These are phyloP conservation scores for Annulohypoxylon stygium DNA, from an alignment of 495 filamentous ascomycete species.

Conservation along the genomic window DNA sequence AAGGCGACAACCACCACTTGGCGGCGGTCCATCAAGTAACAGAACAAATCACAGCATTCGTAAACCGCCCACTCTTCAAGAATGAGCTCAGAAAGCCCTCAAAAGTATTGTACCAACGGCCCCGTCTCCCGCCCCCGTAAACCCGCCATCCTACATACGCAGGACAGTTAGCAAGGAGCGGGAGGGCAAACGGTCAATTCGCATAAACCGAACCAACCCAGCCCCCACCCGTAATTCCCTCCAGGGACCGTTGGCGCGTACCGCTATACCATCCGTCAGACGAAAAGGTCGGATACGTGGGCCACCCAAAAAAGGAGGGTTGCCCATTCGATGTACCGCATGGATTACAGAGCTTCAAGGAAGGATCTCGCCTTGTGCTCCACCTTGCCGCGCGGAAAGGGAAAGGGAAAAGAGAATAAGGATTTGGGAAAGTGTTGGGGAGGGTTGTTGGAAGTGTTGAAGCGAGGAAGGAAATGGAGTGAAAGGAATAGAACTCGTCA, in stretches of 20 bases:
- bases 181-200: constrained; percentile 58
- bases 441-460: background rate
- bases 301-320: constrained; percentile 28
- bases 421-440: background rate
- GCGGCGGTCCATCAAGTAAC: background rate
- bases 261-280: constrained; percentile 6
- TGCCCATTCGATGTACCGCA: constrained; percentile 65
- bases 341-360: constrained; percentile 76
- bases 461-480: background rate
- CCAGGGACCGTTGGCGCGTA: constrained; percentile 47
- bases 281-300: constrained; percentile 31
- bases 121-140: constrained; percentile 49
- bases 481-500: background rate
- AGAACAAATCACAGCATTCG: background rate
- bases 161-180: constrained; percentile 44
- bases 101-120: constrained; percentile 48
- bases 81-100: background rate
- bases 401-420: constrained; percentile 9
- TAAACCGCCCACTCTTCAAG: background rate
- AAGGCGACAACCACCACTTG: background rate
- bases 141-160: constrained; percentile 38
- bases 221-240: constrained; percentile 46
- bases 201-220: constrained; percentile 52
- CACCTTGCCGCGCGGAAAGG: constrained; percentile 68
- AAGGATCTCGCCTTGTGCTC: constrained; percentile 74